Evolutionary conservation across 345 rosid species (phyloP).

Genomic region (Pelargonium nanum): DNA sequence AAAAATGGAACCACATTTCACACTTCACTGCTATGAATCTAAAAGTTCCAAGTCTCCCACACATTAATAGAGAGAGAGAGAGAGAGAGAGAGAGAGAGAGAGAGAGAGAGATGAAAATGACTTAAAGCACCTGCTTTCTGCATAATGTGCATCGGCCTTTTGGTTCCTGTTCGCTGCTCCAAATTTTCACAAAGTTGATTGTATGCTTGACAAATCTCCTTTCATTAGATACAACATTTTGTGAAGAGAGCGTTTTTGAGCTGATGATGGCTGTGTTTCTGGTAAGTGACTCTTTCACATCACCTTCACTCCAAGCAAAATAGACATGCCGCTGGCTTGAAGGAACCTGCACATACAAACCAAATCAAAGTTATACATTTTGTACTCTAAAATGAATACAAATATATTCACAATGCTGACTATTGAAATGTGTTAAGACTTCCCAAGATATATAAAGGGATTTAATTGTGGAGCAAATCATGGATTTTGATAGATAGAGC

Average conservation of each 20-base stretch:
- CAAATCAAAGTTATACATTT: conserved; percentile 8
- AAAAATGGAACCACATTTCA: conserved; percentile 4
- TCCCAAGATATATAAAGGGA: too few species aligned
- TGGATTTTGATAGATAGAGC: too few species aligned
- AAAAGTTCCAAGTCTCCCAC: background rate
- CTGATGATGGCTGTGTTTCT: conserved; percentile 40
- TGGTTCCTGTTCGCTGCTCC: conserved; percentile 76
- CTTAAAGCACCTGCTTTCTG: conserved; percentile 63
- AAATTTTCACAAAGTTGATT: conserved; percentile 66
- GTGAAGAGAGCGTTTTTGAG: conserved; percentile 55
- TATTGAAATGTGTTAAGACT: too few species aligned
- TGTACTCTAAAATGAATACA: background rate
- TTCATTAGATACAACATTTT: conserved; percentile 37
- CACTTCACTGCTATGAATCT: background rate
- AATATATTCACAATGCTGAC: background rate
- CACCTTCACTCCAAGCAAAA: conserved; percentile 67
- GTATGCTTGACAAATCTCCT: conserved; percentile 59
- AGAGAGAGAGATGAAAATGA: conserved; percentile 4
- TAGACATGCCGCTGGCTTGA: conserved; percentile 74
- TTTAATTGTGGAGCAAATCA: too few species aligned
- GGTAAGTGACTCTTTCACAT: conserved; percentile 31
- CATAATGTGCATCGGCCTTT: conserved; percentile 67
- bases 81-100: too few species aligned
- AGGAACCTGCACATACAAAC: conserved; percentile 52
- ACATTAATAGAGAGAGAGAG: background rate